phyloP scores from a whole-genome alignment of 2,329 filamentous ascomycete species.

The Chrysoporthe cubensis region DNA sequence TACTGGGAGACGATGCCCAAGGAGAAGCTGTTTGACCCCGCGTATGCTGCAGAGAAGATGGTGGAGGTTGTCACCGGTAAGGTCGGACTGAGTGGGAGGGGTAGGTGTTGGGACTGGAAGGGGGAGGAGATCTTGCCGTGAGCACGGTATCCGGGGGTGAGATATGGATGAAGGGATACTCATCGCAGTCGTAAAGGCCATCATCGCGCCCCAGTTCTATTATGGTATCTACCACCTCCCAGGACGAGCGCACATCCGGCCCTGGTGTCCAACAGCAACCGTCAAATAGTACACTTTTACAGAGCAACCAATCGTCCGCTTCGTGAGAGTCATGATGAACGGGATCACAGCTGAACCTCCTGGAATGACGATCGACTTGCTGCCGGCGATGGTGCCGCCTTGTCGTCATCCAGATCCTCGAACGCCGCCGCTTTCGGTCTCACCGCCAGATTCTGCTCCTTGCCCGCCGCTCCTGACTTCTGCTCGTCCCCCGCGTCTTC shows the following conservation, averaged over 20 bases:
- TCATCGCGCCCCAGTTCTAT: constrained; percentile 9
- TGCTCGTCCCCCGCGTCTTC: constrained; percentile 51
- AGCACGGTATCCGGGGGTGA: constrained; percentile 25
- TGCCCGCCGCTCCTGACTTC: constrained; percentile 60
- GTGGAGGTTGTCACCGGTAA: constrained; percentile 58
- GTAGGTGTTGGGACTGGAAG: constrained; percentile 72
- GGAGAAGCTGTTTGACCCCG: constrained; percentile 66
- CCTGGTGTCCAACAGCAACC: neutral
- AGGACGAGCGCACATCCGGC: neutral
- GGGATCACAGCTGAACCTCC: constrained; percentile 60
- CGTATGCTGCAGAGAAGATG: constrained; percentile 68
- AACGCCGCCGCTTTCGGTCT: constrained; percentile 42
- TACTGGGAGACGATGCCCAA: constrained; percentile 71
- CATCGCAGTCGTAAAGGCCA: constrained; percentile 1
- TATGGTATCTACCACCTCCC: constrained; percentile 22
- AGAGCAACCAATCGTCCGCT: constrained; percentile 11
- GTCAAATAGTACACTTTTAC: constrained; percentile 16
- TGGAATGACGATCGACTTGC: constrained; percentile 63
- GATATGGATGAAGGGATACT: neutral
- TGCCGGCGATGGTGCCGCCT: constrained; percentile 51
- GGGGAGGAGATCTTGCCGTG: constrained; percentile 65
- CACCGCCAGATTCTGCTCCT: constrained; percentile 57
- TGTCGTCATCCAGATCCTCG: constrained; percentile 42
- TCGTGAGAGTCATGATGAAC: neutral
- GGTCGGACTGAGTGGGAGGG: constrained; percentile 56